These are phyloP conservation scores for Mycena floridula DNA, from an alignment of 768 basidiomycete genomes.

Conservation along the genomic window DNA sequence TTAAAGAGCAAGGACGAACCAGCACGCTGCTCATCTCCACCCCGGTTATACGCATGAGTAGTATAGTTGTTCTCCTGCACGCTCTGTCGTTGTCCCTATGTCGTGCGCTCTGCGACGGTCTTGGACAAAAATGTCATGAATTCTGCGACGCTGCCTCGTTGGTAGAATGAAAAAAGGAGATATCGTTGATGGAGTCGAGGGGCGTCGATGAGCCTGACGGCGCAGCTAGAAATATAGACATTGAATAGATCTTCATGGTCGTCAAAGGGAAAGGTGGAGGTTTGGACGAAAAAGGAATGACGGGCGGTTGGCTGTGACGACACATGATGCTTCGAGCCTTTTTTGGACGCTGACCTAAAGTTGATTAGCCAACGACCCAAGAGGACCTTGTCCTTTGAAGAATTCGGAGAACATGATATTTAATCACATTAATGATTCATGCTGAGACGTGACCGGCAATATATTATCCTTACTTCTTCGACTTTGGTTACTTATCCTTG, in stretches of 20 bases:
- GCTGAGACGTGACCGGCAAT: too few species aligned
- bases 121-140: constrained; percentile 92
- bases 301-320: too few species aligned
- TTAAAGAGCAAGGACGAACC: constrained; percentile 60
- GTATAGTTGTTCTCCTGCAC: constrained; percentile 91
- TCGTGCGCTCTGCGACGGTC: constrained; percentile 87
- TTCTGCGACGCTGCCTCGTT: constrained; percentile 79
- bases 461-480: too few species aligned
- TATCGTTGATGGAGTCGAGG: constrained; percentile 67
- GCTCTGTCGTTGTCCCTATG: constrained; percentile 86
- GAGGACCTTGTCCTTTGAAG: too few species aligned
- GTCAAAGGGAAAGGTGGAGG: too few species aligned
- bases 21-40: constrained; percentile 75
- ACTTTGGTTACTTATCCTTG: too few species aligned
- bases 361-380: too few species aligned
- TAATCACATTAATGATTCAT: too few species aligned
- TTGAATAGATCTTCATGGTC: constrained; percentile 91
- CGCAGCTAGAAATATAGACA: constrained; percentile 68
- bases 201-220: constrained; percentile 55
- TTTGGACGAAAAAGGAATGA: too few species aligned
- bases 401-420: too few species aligned
- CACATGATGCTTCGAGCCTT: too few species aligned
- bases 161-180: constrained; percentile 95
- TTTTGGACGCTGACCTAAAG: too few species aligned
- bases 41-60: constrained; percentile 89